A percentile compares a stretch with the other conserved stretches of the same genome.
Conservation (phyloP, 108 stramenopile species). For the Conticribra guillardii region DNA sequence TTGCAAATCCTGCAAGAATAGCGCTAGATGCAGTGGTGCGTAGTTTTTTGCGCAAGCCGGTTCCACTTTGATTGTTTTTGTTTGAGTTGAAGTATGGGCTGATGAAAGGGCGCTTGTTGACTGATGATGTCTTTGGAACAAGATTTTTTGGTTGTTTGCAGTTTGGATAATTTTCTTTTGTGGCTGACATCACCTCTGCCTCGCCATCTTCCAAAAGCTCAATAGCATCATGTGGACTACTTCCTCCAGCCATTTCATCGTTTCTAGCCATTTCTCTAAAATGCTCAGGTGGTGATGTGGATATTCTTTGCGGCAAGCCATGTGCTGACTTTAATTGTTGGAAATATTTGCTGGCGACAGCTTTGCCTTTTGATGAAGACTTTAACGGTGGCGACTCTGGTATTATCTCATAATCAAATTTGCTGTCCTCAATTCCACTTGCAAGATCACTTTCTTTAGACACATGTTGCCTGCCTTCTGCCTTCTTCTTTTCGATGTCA, state of each 20-base stretch:
- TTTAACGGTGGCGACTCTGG: conserved; percentile 25
- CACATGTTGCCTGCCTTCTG: too few relatives aligned
- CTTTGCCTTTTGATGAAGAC: neutral
- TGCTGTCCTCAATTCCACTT: neutral
- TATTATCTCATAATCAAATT: conserved; percentile 11
- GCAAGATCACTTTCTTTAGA: neutral
- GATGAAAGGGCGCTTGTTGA: conserved; percentile 14
- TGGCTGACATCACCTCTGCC: neutral
- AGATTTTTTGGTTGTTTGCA: neutral
- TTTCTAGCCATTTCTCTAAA: neutral
- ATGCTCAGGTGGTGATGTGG: conserved; percentile 21
- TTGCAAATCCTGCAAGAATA: conserved; percentile 29
- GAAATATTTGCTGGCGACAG: neutral
- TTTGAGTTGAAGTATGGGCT: conserved; percentile 11
- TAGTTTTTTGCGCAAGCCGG: conserved; percentile 1
- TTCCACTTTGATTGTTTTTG: neutral
- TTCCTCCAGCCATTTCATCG: neutral
- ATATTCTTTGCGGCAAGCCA: conserved; percentile 13
- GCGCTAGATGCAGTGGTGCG: conserved; percentile 21
- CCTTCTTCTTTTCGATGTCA: neutral
- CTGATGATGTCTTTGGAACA: conserved; percentile 7
- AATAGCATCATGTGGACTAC: conserved; percentile 19
- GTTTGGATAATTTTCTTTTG: conserved; percentile 2
- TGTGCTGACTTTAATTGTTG: neutral
- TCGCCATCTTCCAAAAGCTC: conserved; percentile 22